Evolutionary conservation across 805 yeast genomes (phyloP).

Genomic region (Zygotorulaspora danielsina): DNA sequence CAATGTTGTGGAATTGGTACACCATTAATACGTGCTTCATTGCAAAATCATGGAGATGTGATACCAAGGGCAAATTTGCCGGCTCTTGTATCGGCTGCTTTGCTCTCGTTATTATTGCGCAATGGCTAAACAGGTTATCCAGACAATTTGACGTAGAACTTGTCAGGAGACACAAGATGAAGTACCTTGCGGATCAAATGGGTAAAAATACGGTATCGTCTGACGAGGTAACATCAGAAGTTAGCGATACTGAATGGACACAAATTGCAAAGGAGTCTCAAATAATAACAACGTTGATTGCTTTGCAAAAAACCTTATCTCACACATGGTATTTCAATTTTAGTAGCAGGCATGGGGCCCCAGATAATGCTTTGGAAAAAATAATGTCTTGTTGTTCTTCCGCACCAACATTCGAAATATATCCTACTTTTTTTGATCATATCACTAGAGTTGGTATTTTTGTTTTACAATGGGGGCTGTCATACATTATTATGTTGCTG

Average conservation of each 20-base stretch:
- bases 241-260: conserved; percentile 1
- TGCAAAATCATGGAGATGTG: conserved; percentile 59
- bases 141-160: conserved; percentile 49
- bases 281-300: conserved; percentile 15
- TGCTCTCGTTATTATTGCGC: conserved; percentile 51
- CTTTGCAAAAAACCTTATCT: conserved; percentile 28
- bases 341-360: conserved; percentile 3
- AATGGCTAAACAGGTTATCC: conserved; percentile 52
- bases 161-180: conserved; percentile 25
- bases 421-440: conserved; percentile 50
- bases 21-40: conserved; percentile 64
- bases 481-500: conserved; percentile 63
- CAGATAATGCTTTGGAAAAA: conserved; percentile 4
- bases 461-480: conserved; percentile 58
- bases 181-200: conserved; percentile 9
- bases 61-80: conserved; percentile 56
- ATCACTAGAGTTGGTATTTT: conserved; percentile 46
- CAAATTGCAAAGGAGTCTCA: conserved; percentile 8
- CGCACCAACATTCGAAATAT: conserved; percentile 19
- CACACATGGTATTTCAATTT: conserved; percentile 36
- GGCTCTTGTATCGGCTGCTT: conserved; percentile 73
- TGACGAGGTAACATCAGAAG: conserved; percentile 13
- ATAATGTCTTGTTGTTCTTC: conserved; percentile 11
- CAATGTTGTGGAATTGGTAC: conserved; percentile 73
- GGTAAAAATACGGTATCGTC: conserved; percentile 1